Base-by-base conservation (phyloP, 2,329 filamentous ascomycete species). In the Sarocladium kiliense region DNA sequence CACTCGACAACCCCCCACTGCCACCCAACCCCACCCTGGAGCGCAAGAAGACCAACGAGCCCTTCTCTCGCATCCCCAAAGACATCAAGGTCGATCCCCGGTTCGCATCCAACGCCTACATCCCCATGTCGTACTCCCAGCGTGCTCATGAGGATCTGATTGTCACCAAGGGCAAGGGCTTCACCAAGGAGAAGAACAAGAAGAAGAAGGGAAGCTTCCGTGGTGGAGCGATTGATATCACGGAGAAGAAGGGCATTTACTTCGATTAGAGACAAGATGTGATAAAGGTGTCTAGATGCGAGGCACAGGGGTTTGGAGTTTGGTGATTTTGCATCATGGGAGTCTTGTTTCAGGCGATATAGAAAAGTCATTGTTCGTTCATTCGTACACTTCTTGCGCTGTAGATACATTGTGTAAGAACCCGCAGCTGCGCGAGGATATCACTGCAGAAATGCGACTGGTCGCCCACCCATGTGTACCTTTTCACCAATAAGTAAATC, bases 121-220 rank as follows among this genome's bases (percentile, higher is more conserved):
- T 90, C 11, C 79, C 85, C 21, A 91, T 97, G 69, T 86, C 88
- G 60, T 99, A 97, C 73, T 93, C 92, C 23, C 87, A 94, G 64
- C 85, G 85, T 63, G 95, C 95, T 9, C 89, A 92, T 67, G 82
- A 91, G 62, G 92, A 97, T 68, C 76, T 99, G 59, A 89, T 91
- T 50, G 82, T 96, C 37, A 97, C 93, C 30, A 90, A 88, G 69
- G 94, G 94, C 65, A 97, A 97, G 76, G 91, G 91, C 3, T 99
- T 99, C 74, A 97, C 93, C 58, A 99, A 99, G 79, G 94, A 97
- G 78, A 99, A 99, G 85, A 99, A 99, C 76, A 99, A 99, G 80
- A 94, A 91, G 81, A 92, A 91, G 80, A 81, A 85, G 63, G 94
- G 94, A 53, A 90, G 87, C 61, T 99, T 96, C 79, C 85, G 88